Percentiles rank a stretch among this genome's conserved stretches.
Evolutionary conservation across 169 alveolate species (phyloP).

Genomic region (Perkinsus olseni): DNA sequence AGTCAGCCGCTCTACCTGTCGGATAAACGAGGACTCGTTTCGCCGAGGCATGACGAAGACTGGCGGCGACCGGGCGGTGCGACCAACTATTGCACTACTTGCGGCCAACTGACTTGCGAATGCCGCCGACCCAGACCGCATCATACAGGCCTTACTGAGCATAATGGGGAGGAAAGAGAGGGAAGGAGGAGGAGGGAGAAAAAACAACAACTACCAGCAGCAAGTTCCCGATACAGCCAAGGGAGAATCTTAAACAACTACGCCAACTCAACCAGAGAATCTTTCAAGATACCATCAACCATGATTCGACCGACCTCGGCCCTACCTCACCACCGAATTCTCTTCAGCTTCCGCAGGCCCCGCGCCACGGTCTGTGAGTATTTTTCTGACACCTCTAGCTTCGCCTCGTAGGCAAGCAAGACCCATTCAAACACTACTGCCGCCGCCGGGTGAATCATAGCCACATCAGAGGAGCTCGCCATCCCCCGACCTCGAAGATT

Average conservation of each 20-base stretch:
- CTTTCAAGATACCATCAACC: no score
- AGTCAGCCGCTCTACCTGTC: neutral
- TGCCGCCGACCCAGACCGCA: neutral
- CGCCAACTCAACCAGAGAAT: no score
- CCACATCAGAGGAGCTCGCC: neutral
- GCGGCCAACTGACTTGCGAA: neutral
- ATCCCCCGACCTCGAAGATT: neutral
- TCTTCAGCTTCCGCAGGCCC: neutral
- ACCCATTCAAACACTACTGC: neutral
- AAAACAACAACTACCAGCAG: neutral
- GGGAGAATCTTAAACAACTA: no score
- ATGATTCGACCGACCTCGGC: no score
- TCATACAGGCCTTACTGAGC: neutral
- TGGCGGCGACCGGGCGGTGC: neutral
- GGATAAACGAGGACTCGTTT: neutral
- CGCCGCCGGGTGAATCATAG: neutral
- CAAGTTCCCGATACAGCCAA: no score
- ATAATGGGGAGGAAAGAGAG: neutral
- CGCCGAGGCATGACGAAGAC: neutral
- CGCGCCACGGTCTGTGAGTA: neutral
- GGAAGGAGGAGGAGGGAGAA: neutral
- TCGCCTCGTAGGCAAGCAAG: neutral
- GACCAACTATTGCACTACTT: neutral
- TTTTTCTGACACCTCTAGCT: neutral
- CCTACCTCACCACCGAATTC: no score